phyloP scores from a whole-genome alignment of 441 rosid species.

The Populus hybrid region DNA sequence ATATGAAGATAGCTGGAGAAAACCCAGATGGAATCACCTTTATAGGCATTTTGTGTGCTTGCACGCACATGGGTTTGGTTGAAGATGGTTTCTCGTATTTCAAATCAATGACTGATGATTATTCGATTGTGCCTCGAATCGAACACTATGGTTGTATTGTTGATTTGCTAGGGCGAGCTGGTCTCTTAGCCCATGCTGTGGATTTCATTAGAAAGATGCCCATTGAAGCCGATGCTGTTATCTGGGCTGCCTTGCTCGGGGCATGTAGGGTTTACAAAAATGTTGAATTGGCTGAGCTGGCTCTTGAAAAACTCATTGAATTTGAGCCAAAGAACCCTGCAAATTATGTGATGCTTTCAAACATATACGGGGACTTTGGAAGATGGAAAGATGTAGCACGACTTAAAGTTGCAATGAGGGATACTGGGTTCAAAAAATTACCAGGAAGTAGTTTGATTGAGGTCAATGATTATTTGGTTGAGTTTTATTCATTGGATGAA shows the following conservation, averaged over 20 bases:
- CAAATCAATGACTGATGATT: conserved; percentile 46
- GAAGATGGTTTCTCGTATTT: conserved; percentile 54
- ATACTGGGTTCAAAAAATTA: conserved; percentile 50
- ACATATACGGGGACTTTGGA: conserved; percentile 53
- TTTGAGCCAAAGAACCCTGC: conserved; percentile 59
- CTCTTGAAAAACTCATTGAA: conserved; percentile 43
- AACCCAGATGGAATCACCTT: conserved; percentile 55
- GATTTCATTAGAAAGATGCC: conserved; percentile 57
- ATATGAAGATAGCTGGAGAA: conserved; percentile 41
- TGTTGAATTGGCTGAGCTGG: conserved; percentile 51
- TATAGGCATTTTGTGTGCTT: conserved; percentile 49
- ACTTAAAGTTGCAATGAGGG: conserved; percentile 58
- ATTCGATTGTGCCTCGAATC: conserved; percentile 46
- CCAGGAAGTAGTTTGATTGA: conserved; percentile 63
- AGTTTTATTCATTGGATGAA: conserved; percentile 64
- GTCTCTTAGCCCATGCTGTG: conserved; percentile 47
- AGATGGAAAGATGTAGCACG: conserved; percentile 55
- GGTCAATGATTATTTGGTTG: conserved; percentile 41
- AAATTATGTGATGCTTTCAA: conserved; percentile 56
- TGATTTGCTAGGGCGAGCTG: conserved; percentile 57
- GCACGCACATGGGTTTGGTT: conserved; percentile 61
- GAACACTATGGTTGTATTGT: conserved; percentile 72
- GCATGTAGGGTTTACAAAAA: conserved; percentile 58
- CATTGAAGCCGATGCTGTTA: conserved; percentile 52
- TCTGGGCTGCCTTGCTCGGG: conserved; percentile 62